Evolutionary conservation across 208 protist species (phyloP), one percentile per base, ranked within the genome.

Genomic region (Leishmania aethiopica): DNA sequence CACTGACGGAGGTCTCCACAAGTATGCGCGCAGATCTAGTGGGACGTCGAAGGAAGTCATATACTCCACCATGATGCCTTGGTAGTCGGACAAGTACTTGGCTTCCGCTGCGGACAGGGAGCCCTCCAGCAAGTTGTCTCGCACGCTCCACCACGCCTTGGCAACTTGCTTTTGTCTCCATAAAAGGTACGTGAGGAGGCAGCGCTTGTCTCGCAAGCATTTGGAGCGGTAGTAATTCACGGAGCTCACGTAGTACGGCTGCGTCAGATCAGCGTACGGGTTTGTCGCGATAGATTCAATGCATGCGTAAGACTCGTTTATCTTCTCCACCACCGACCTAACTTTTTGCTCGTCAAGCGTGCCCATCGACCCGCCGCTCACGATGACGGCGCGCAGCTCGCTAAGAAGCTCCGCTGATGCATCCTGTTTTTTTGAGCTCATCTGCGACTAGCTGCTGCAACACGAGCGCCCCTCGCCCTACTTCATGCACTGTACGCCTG

Each of bases 1-100:
- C 53, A 84, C 81, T 17, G 88, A 92, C 0, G 94, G 94, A n/a
- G 94, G 94, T 28, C 94, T 86, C 92, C 92, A 96, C 64, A 85
- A 86, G 75, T 93, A 96, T 51, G 91, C 89, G n/a, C 94, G 88
- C 81, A 97, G 81, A 79, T 97, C 92, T 17, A 97, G 55, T 28
- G 92, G 90, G 40, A 95, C 76, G n/a, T 93, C 88, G 84, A 97
- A 97, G 47, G 91, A 92, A 25, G 90, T 96, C 92, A 96, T 97
- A 85, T 97, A 97, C 73, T 96, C 93, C 51, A 95, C 93, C 93
- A 97, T 96, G 51, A 87, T 83, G 57, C 87, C 72, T 81, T 96
- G 90, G 83, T 96, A 96, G 72, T 94, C 88, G n/a, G 88, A 77
- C n/a, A 96, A 76, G 77, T 95, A 97, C 3, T 76, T 69, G n/a